Base-by-base conservation (phyloP, 352 stramenopile species). In the Blastocystis hominis region DNA sequence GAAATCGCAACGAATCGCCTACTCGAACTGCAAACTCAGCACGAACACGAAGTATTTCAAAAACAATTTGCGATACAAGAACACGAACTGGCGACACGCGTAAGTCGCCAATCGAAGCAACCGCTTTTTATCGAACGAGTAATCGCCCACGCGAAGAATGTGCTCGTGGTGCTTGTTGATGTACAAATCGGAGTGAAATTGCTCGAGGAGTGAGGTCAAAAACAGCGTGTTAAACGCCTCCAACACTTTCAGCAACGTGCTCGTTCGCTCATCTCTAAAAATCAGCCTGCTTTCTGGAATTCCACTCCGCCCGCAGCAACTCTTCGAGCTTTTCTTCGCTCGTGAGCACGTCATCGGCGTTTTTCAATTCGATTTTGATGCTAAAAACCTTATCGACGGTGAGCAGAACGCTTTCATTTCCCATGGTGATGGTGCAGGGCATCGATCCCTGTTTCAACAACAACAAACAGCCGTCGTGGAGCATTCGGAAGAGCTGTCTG, bases 31-130 rank as follows among this genome's bases (percentile, higher is more conserved):
- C 5, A 66, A 7, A 2, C 44, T 66, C 53, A 56, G 44, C 50
- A 84, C 72, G 24, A 84, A 84, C 47, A 84, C n/a, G 44, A 84
- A 84, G 44, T 84, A 84, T 15, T 53, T 59, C 47, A 84, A n/a
- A 30, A 84, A 84, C 38, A 84, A 40, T 47, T 42, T 42, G 62
- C 40, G 17, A 46, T 72, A 72, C 38, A 72, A n/a, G 38, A 59
- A 59, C 10, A 59, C 10, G 50, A 59, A 59, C 50, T 59, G 50
- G 10, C n/a, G 50, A 20, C 50, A 59, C 10, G 50, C 50, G 50
- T 20, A 1, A 13, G 50, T 59, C 50, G 50, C 50, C 50, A 59
- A 20, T 20, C 50, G 50, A 13, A 59, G 50, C 50, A 59, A n/a
- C 50, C 13, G 50, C 50, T 13, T n/a, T n/a, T 59, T 20, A 13